Base-by-base conservation (phyloP, 2,329 filamentous ascomycete species). In the Phoma sp. region DNA sequence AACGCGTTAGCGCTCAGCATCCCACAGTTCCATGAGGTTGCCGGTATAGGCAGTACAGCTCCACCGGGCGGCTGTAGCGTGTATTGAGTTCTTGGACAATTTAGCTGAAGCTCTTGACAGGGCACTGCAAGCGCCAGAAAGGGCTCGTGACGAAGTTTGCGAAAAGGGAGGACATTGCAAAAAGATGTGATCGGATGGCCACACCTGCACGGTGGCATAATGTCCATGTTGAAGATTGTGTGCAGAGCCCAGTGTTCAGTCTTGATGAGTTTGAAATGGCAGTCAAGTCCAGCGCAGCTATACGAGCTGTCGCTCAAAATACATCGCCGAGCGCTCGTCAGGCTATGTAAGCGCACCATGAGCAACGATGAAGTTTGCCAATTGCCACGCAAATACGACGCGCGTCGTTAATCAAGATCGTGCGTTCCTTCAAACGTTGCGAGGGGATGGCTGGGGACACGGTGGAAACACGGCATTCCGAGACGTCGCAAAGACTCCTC, bases 341-440 rank as follows among this genome's bases (percentile, higher is more conserved):
- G 39, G 51, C 52, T 60, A 49, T 57, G 53, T 64, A 42, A 62
- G 62, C 57, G 42, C 55, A 53, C 48, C 40, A 21, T 40, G 53
- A 54, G 46, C 45, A 42, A n/a, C 29, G 33, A 32, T 50, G 49
- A 34, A 37, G 47, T 48, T 54, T 25, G 36, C 53, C 54, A 37
- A 46, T 65, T 58, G 67, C 65, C 62, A 69, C 66, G 49, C 56
- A 59, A 47, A 54, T 32, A 61, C 55, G 63, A 66, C 66, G 65
- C 66, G 68, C 59, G 66, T 70, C 67, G 50, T 40, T 40, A 43
- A 50, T 55, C 25, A 57, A 56, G 39, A 34, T 40, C 38, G 21
- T 49, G 46, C 40, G 23, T 50, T 63, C 47, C 37, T 53, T 54
- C 53, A 48, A 57, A 56, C 53, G 59, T 57, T 28, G 37, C 48